phyloP scores from a whole-genome alignment of 345 rosid species.

The Carallia brachiata region DNA sequence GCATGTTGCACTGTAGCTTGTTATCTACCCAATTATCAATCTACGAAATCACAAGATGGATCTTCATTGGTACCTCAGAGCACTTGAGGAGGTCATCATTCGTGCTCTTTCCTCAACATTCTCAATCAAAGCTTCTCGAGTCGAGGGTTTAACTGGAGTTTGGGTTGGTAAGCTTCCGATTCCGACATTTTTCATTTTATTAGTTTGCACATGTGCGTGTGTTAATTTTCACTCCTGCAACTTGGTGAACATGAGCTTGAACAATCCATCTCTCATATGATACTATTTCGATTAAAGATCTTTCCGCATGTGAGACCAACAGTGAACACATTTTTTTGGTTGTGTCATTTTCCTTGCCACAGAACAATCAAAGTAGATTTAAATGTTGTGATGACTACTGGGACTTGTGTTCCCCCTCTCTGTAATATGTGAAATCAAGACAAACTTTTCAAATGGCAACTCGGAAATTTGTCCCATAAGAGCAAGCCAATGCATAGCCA shows the following conservation, averaged over 20 bases:
- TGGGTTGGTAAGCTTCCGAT: slow-evolving; percentile 61
- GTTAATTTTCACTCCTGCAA: background rate
- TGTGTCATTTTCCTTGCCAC: too few species aligned
- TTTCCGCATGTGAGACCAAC: too few species aligned
- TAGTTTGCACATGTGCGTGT: background rate
- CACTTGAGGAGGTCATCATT: slow-evolving; percentile 78
- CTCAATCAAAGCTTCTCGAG: slow-evolving; percentile 65
- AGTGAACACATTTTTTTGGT: too few species aligned
- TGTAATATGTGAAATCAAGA: background rate
- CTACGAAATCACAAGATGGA: slow-evolving; percentile 89
- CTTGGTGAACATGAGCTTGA: background rate
- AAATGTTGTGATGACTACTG: background rate
- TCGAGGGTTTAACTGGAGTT: slow-evolving; percentile 81
- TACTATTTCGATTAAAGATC: too few species aligned
- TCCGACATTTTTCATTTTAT: slow-evolving; percentile 6
- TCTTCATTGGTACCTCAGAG: slow-evolving; percentile 94
- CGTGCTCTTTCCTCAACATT: slow-evolving; percentile 68
- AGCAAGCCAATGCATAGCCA: background rate
- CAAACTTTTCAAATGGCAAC: too few species aligned
- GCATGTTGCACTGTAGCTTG: slow-evolving; percentile 50
- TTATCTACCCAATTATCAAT: slow-evolving; percentile 83
- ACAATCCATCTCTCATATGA: background rate
- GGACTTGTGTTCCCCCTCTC: background rate
- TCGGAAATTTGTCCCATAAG: background rate
- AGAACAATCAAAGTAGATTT: background rate